Percentiles rank a stretch among this genome's conserved stretches.
Conservation (phyloP, 352 stramenopile species). For the Globisporangium lucens region DNA sequence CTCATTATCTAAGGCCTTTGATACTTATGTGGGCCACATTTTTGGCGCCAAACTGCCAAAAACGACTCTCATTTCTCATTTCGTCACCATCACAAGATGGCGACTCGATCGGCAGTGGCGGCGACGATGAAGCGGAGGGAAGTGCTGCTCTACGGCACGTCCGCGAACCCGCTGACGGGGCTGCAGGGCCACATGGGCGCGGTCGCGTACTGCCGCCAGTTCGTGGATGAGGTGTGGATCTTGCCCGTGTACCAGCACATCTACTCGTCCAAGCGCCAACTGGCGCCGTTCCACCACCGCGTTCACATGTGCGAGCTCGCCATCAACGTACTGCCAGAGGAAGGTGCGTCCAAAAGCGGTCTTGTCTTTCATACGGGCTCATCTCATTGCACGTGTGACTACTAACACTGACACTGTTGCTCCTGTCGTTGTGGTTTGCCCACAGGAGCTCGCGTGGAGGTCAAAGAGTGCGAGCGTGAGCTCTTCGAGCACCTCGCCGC, state of each 20-base stretch:
- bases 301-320: slow-evolving; percentile 69
- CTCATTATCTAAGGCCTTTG: background rate
- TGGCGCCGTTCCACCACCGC: slow-evolving; percentile 74
- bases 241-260: slow-evolving; percentile 89
- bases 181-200: slow-evolving; percentile 76
- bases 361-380: too few relatives aligned
- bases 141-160: slow-evolving; percentile 83
- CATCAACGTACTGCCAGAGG: slow-evolving; percentile 29
- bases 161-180: slow-evolving; percentile 80
- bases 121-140: slow-evolving; percentile 19
- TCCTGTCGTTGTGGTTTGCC: background rate
- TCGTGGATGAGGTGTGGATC: slow-evolving; percentile 89
- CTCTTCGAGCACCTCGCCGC: slow-evolving; percentile 48
- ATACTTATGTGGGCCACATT: background rate
- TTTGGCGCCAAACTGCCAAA: slow-evolving; percentile 1
- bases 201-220: slow-evolving; percentile 47
- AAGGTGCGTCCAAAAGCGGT: slow-evolving; percentile 1
- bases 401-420: background rate
- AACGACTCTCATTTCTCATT: background rate
- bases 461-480: slow-evolving; percentile 65
- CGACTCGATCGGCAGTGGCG: background rate
- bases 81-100: background rate
- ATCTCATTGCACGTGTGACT: too few relatives aligned
- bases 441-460: slow-evolving; percentile 35
- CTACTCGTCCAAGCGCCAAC: slow-evolving; percentile 71